Evolutionary conservation across 2,329 filamentous ascomycete genomes (phyloP), one percentile per base, ranked within the genome.

Genomic region (Alternaria gansuensis): DNA sequence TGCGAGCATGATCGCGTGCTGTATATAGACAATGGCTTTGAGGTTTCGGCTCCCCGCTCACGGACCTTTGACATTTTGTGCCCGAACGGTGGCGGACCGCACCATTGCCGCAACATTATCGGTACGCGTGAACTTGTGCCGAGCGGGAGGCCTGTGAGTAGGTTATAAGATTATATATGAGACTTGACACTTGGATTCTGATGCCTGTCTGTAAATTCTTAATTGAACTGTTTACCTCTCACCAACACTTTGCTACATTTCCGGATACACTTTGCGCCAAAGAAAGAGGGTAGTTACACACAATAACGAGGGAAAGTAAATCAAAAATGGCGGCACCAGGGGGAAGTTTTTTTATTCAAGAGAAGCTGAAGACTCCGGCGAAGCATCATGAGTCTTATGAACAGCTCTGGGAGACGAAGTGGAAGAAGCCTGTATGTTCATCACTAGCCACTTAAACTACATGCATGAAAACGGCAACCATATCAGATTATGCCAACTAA

Each of bases 331-430:
- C 79, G 31, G 77, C 77, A 37, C 77, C 78, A 36, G 71, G 74
- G 23, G 75, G 75, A 6, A 72, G 77, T 51, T 82, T 76, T 70
- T 82, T 81, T 67, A 81, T 84, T n/a, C 77, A 82, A 57, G 76
- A 81, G 13, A 79, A 80, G 39, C 62, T 83, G 29, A 69, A 73
- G 28, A 76, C 69, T 21, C 72, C 72, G 11, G 81, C 81, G 5
- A 62, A 72, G 29, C 82, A 83, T 62, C 82, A 83, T 63, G 80
- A 82, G 62, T 80, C 74, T 57, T 83, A 77, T 63, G 69, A 78
- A 60, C 74, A 81, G 64, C 70, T 83, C 28, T 93, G 90, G 90
- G 88, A 91, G 78, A 90, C 87, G 6, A 91, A 91, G 77, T 93
- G 90, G 90, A 88, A 88, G 76, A 80, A 84, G 65, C 87, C 87